A percentile compares a stretch with the other conserved stretches of the same genome.
Conservation (phyloP, 768 basidiomycete genomes). For the Phallus indusiatus region DNA sequence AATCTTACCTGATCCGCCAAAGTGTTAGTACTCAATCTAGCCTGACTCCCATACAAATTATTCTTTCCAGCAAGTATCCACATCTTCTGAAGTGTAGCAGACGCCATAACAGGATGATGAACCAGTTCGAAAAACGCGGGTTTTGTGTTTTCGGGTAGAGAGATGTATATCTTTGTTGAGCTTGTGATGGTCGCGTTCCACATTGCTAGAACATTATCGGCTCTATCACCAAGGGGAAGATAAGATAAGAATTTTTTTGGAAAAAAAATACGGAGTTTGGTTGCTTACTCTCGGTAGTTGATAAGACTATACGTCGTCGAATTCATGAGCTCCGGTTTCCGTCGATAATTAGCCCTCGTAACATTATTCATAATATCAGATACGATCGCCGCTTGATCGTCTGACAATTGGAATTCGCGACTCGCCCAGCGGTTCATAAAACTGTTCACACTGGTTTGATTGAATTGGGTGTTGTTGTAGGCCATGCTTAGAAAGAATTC, state of each 20-base stretch:
- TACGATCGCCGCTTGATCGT: constrained; percentile 31
- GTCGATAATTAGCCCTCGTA: constrained; percentile 45
- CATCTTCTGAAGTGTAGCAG: constrained; percentile 47
- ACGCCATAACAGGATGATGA: constrained; percentile 53
- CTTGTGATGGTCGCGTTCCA: constrained; percentile 41
- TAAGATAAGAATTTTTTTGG: too few species aligned
- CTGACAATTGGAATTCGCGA: constrained; percentile 48
- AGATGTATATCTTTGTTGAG: constrained; percentile 47
- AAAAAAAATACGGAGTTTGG: too few species aligned
- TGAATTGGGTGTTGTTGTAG: constrained; percentile 51
- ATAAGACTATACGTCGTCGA: constrained; percentile 51
- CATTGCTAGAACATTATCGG: constrained; percentile 42
- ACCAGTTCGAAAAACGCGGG: constrained; percentile 64
- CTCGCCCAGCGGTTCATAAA: constrained; percentile 53
- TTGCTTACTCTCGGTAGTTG: constrained; percentile 59
- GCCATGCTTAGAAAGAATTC: constrained; percentile 61
- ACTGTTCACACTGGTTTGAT: constrained; percentile 38
- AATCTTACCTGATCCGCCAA: constrained; percentile 33
- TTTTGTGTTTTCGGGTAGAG: constrained; percentile 35
- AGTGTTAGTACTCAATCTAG: constrained; percentile 49
- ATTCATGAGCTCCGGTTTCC: constrained; percentile 61
- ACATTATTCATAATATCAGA: constrained; percentile 46
- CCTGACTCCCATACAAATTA: constrained; percentile 55
- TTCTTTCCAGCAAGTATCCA: constrained; percentile 51
- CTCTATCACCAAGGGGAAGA: too few species aligned